Percentiles rank a stretch among this genome's conserved stretches.
phyloP scores from a whole-genome alignment of 2,329 filamentous ascomycete genomes.

The Ophiobolus disseminans region DNA sequence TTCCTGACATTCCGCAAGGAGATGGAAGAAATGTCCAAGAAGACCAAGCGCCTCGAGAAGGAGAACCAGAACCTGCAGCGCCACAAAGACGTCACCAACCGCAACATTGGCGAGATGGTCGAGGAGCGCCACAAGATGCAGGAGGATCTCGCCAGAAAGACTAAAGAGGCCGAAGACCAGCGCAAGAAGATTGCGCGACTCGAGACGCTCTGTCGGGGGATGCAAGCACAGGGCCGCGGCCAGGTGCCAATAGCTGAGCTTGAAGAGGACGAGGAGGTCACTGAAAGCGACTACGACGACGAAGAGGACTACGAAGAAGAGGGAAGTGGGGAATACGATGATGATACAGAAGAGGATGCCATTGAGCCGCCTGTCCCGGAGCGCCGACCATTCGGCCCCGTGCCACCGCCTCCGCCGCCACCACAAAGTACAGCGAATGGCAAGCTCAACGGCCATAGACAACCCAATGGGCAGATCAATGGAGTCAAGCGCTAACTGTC shows the following conservation, averaged over 20 bases:
- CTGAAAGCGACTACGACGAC: conserved; percentile 52
- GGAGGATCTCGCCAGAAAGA: conserved; percentile 73
- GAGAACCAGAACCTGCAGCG: conserved; percentile 91
- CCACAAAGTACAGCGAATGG: conserved; percentile 41
- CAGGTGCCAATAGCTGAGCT: conserved; percentile 62
- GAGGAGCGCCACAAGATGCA: conserved; percentile 83
- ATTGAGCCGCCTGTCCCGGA: conserved; percentile 38
- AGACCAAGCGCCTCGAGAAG: conserved; percentile 95
- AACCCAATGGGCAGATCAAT: conserved; percentile 49
- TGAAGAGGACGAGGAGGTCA: conserved; percentile 64
- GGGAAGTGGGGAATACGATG: conserved; percentile 60
- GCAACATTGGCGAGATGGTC: conserved; percentile 96
- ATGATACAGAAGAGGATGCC: conserved; percentile 64
- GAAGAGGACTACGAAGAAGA: conserved; percentile 48
- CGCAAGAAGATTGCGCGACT: conserved; percentile 89
- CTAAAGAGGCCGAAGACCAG: conserved; percentile 78
- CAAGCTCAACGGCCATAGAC: conserved; percentile 47
- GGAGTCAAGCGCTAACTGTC: conserved; percentile 46
- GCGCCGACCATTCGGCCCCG: conserved; percentile 46
- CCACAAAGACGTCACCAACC: conserved; percentile 91
- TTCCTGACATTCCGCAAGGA: conserved; percentile 97
- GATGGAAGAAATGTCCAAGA: conserved; percentile 99
- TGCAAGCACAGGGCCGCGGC: conserved; percentile 92
- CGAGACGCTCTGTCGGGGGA: conserved; percentile 91
- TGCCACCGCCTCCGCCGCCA: conserved; percentile 47